Evolutionary conservation across 2,329 filamentous ascomycete species (phyloP).

Genomic region (Epicoccum nigrum): DNA sequence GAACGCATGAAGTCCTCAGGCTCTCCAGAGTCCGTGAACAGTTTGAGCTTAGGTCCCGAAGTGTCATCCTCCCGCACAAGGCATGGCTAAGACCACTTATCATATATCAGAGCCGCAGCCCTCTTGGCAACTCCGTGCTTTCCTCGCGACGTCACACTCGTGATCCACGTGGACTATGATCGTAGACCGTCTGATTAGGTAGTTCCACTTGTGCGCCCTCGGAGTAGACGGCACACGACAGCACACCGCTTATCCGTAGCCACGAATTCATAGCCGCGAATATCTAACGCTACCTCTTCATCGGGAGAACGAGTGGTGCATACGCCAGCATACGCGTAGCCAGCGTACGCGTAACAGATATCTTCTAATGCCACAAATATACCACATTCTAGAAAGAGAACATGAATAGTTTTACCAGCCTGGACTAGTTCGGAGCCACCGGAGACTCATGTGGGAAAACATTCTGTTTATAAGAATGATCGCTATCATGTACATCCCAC

Average conservation of each 20-base stretch:
- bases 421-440: no score
- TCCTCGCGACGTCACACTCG: constrained; percentile 8
- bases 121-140: constrained; percentile 22
- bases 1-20: constrained; percentile 42
- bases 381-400: no score
- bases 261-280: no score
- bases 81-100: constrained; percentile 28
- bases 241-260: constrained; percentile 5
- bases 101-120: constrained; percentile 21
- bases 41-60: constrained; percentile 46
- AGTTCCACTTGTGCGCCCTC: background rate
- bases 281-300: background rate
- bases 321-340: no score
- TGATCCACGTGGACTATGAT: constrained; percentile 1
- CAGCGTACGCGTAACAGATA: no score
- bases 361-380: no score
- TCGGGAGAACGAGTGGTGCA: background rate
- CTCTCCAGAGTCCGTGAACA: constrained; percentile 38
- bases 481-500: no score
- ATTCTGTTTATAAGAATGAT: no score
- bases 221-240: background rate
- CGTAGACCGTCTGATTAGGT: background rate
- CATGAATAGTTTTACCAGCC: no score
- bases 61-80: constrained; percentile 26
- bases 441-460: no score